Evolutionary conservation across 768 basidiomycete species (phyloP).

Genomic region (Termitomyces sp.): DNA sequence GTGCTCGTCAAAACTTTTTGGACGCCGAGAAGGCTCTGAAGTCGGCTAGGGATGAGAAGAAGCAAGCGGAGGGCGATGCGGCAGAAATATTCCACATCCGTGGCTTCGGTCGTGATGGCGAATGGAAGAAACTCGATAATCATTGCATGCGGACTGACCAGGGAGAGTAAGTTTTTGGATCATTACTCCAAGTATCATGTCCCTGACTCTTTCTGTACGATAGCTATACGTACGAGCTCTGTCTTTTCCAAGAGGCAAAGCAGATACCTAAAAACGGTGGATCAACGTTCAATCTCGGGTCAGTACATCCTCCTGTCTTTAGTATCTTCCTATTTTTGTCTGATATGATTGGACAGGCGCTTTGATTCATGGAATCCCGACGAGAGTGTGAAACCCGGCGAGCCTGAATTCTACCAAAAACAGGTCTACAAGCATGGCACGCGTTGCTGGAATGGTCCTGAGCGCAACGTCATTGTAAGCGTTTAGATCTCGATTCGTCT

Average conservation of each 20-base stretch:
- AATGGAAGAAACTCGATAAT: slow-evolving; percentile 94
- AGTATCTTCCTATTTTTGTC: neutral
- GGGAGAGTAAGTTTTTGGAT: slow-evolving; percentile 83
- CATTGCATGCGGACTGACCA: slow-evolving; percentile 75
- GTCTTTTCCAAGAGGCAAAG: slow-evolving; percentile 83
- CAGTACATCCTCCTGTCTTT: slow-evolving; percentile 19
- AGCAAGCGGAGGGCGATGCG: slow-evolving; percentile 54
- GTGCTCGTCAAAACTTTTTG: slow-evolving; percentile 57
- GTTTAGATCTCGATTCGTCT: neutral
- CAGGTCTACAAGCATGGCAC: slow-evolving; percentile 84
- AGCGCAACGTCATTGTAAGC: slow-evolving; percentile 75
- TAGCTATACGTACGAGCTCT: slow-evolving; percentile 93
- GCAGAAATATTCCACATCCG: slow-evolving; percentile 59
- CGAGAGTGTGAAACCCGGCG: slow-evolving; percentile 51
- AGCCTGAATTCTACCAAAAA: slow-evolving; percentile 72
- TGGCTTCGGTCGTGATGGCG: slow-evolving; percentile 75
- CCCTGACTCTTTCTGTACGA: neutral
- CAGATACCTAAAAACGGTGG: slow-evolving; percentile 88
- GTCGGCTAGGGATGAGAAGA: slow-evolving; percentile 46
- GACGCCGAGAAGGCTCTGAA: slow-evolving; percentile 63
- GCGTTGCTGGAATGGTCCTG: slow-evolving; percentile 96
- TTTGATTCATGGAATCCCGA: slow-evolving; percentile 81
- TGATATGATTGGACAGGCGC: slow-evolving; percentile 37
- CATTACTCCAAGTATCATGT: neutral
- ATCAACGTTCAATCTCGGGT: slow-evolving; percentile 80